A percentile compares a stretch with the other conserved stretches of the same genome.
These are phyloP conservation scores for Arctium minus DNA, from an alignment of 129 eudicot genomes.

Conservation along the genomic window DNA sequence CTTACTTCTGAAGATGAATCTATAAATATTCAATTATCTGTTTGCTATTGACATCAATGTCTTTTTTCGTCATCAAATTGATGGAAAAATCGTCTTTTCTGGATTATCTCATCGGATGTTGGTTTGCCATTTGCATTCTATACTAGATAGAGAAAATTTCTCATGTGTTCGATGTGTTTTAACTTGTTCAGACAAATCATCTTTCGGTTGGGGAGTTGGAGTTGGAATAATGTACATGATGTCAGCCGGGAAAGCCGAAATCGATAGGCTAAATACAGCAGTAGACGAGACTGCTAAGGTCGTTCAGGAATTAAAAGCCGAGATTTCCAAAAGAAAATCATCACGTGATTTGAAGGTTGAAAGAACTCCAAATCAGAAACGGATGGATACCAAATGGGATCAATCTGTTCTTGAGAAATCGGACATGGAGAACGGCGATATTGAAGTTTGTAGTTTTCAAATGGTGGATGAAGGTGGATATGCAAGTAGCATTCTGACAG, in stretches of 20 bases:
- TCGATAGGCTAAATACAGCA: conserved; percentile 49
- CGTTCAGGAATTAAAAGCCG: conserved; percentile 66
- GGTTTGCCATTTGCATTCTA: not conserved
- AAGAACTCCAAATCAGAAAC: conserved; percentile 5
- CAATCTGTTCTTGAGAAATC: conserved; percentile 6
- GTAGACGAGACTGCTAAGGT: conserved; percentile 69
- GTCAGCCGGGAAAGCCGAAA: conserved; percentile 79
- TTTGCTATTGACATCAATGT: too few species aligned
- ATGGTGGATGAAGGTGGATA: conserved; percentile 42
- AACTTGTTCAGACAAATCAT: conserved; percentile 43
- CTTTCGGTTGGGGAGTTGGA: conserved; percentile 76
- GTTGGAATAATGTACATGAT: conserved; percentile 82
- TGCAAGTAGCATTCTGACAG: conserved; percentile 57
- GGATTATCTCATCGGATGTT: not conserved
- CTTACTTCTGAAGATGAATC: too few species aligned
- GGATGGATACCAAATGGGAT: conserved; percentile 1
- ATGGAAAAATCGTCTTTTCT: not conserved
- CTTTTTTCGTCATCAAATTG: not conserved
- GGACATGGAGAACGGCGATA: not conserved
- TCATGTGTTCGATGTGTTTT: not conserved
- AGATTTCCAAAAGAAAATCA: conserved; percentile 50
- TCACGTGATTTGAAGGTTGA: conserved; percentile 10
- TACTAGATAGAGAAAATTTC: not conserved
- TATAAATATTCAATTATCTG: too few species aligned
- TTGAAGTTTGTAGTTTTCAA: conserved; percentile 12